Percentiles rank a stretch among this genome's conserved stretches.
Evolutionary conservation across 2,329 filamentous ascomycete species (phyloP).

Genomic region (Colletotrichum chlorophyti): DNA sequence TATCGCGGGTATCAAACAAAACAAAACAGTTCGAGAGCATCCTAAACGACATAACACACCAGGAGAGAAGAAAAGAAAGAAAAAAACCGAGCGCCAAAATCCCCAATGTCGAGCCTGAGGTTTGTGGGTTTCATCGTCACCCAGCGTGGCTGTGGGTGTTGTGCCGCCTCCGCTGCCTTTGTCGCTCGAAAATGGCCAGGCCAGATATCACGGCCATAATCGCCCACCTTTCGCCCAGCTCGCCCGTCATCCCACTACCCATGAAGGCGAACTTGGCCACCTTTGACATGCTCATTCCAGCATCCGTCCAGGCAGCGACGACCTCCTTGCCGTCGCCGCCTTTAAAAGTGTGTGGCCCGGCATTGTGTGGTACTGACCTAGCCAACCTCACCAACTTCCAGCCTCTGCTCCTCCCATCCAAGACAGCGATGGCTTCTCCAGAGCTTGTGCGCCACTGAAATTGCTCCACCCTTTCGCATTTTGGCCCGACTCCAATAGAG

Average conservation of each 20-base stretch:
- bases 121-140: no score
- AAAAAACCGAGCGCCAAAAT: no score
- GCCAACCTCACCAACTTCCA: slow-evolving; percentile 50
- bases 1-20: slow-evolving; percentile 14
- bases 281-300: slow-evolving; percentile 41
- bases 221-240: slow-evolving; percentile 49
- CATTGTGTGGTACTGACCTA: slow-evolving; percentile 2
- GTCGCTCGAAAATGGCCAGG: slow-evolving; percentile 26
- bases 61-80: no score
- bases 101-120: no score
- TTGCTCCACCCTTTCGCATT: slow-evolving; percentile 34
- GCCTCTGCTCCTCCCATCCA: slow-evolving; percentile 40
- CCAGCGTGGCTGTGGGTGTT: neutral
- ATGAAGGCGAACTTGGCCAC: slow-evolving; percentile 47
- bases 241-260: slow-evolving; percentile 45
- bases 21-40: neutral
- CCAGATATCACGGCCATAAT: slow-evolving; percentile 48
- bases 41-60: no score
- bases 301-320: slow-evolving; percentile 46
- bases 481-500: slow-evolving; percentile 38
- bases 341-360: neutral
- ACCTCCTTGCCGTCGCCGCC: slow-evolving; percentile 47
- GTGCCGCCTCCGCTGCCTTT: slow-evolving; percentile 12
- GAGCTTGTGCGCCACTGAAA: slow-evolving; percentile 52
- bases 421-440: slow-evolving; percentile 40